These are phyloP conservation scores for Pseudogymnoascus sp. DNA, from an alignment of 2,329 filamentous ascomycete genomes.

Conservation along the genomic window DNA sequence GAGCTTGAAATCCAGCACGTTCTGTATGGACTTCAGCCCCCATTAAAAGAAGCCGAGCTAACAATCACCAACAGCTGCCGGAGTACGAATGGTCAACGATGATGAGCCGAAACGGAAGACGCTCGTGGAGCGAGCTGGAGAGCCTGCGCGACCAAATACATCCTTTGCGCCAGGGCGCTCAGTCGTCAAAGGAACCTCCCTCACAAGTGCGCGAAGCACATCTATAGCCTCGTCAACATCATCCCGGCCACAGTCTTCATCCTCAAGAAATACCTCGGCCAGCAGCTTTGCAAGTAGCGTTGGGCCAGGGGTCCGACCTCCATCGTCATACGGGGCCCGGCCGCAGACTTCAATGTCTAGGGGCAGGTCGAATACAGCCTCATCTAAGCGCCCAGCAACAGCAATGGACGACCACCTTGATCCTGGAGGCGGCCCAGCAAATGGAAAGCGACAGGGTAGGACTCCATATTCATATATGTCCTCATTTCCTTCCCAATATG, in stretches of 20 bases:
- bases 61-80: not conserved
- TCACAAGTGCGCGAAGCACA: constrained; percentile 24
- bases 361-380: constrained; percentile 27
- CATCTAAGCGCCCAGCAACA: constrained; percentile 36
- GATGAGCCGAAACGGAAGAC: constrained; percentile 55
- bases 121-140: constrained; percentile 43
- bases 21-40: constrained; percentile 13
- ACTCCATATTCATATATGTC: constrained; percentile 28
- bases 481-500: constrained; percentile 19
- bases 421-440: constrained; percentile 25
- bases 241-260: constrained; percentile 35
- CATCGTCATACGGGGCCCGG: constrained; percentile 32
- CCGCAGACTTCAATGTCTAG: constrained; percentile 45
- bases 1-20: constrained; percentile 6
- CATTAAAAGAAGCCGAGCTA: not conserved
- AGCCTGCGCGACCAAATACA: constrained; percentile 5
- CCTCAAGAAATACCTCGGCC: constrained; percentile 37
- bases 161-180: constrained; percentile 3
- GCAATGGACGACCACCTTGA: constrained; percentile 30
- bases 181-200: constrained; percentile 22
- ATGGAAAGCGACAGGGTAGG: constrained; percentile 47
- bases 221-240: constrained; percentile 34
- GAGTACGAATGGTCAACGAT: constrained; percentile 37
- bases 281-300: constrained; percentile 50
- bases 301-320: constrained; percentile 44